Evolutionary conservation across 2,329 filamentous ascomycete genomes (phyloP), one percentile per base, ranked within the genome.

Genomic region (Madurella fahalii): DNA sequence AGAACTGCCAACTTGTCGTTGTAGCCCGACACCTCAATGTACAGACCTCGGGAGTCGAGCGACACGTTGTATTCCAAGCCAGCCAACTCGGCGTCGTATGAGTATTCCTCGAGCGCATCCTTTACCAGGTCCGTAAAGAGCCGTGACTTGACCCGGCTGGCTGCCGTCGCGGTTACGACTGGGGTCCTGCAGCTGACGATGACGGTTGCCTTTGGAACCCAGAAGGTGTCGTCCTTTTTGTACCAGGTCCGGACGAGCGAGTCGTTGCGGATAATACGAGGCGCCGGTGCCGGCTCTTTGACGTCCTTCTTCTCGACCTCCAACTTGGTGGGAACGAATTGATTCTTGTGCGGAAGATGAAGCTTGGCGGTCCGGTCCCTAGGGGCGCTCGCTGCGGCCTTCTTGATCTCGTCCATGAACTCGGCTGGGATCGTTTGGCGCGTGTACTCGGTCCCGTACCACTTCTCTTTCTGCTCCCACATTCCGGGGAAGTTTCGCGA

Each of bases 211-310:
- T 95, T 96, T 9, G 94, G 94, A 9, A 97, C 94, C 92, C 93
- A 97, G 72, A 97, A 99, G 0, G 86, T 91, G 64, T 99, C 94
- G 65, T 99, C 94, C 73, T 97, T 97, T 77, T 99, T 99, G 77
- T 86, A 96, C 94, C 94, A 99, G 2, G 90, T 87, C 31, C 92
- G 85, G 1, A 89, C 85, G 34, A 84, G 75, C 5, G 85, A 79
- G 62, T 96, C 93, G 64, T 95, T 91, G 61, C 92, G 85, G 58
- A 99, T 86, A 20, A 99, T 77, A 57, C 85, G 87, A 0, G 94
- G 94, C 0, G 84, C 78, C 52, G 87, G 80, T 0, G 85, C 77
- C 1, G 91, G 87, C 62, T 89, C 82, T 25, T 83, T 78, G n/a
- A 94, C 81, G 37, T 95, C 89, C 71, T 90, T 95, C 78, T 94